Base-by-base conservation (phyloP, 2,329 filamentous ascomycete genomes). In the Mollisiaceae sp. region DNA sequence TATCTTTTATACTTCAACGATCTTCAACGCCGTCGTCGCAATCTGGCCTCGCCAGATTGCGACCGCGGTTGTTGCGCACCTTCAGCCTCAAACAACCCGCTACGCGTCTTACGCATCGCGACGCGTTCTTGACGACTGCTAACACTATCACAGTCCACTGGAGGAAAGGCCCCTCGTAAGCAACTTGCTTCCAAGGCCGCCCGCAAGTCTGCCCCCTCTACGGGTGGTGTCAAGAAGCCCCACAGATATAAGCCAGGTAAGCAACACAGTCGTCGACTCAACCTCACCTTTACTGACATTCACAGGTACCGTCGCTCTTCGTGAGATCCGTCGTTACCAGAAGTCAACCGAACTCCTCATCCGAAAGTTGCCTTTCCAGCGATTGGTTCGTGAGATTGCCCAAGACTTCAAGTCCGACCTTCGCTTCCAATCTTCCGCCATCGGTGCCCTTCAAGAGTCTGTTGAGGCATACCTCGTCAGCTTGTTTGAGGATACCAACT, bases 251-350 rank as follows among this genome's bases (percentile, higher is more conserved):
- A 93, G 91, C 91, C 91, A 78, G 91, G 91, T 84, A 81, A 72
- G 79, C 75, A 63, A 54, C 36, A 59, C 27, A 6, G 27, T 39
- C 45, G 45, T 78, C 73, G 22, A 6, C 8, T 22, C 55, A 5
- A 27, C 15, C 32, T 57, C 55, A 24, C 55, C 55, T 39, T 57
- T 18, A n/a, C 14, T 18, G 38, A 41, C 32, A n/a, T 57, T 39
- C 55, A 20, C 38, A 57, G 87, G 87, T 87, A 97, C 95, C 79
- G 91, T 97, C 83, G 94, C 94, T 87, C 91, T 98, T 77, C 92
- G 93, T 88, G 95, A 99, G 85, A 99, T 99, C 77, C 91, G 94
- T 86, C 91, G 92, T 78, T 98, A 98, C 86, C 94, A 98, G 85
- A 97, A 97, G 85, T 93, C 91, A 71, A 97, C 94, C 60, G 94